Conservation (phyloP, 1,284 basidiomycete species). For the Cutaneotrichosporon curvatum region DNA sequence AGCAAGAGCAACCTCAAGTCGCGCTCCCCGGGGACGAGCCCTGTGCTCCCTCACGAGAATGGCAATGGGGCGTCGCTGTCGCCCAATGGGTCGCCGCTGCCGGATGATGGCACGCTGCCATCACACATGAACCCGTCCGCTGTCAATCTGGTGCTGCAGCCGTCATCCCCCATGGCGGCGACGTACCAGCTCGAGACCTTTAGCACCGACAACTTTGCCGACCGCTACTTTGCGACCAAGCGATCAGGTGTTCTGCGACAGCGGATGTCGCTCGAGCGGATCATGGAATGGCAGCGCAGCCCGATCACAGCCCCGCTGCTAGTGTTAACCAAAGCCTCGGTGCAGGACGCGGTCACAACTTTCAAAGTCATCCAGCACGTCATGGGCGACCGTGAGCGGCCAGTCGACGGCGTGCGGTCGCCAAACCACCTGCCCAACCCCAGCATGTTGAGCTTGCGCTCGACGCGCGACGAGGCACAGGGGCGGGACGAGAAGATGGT, state of each 20-base stretch:
- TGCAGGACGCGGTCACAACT: slow-evolving; percentile 68
- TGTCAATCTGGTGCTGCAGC: slow-evolving; percentile 18
- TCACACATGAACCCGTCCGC: slow-evolving; percentile 3
- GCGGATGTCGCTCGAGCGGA: slow-evolving; percentile 63
- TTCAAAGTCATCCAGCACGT: slow-evolving; percentile 85
- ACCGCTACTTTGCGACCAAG: slow-evolving; percentile 80
- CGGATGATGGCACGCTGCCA: slow-evolving; percentile 3
- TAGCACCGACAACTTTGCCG: slow-evolving; percentile 71
- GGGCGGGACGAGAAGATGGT: slow-evolving; percentile 29
- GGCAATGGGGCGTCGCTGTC: neutral
- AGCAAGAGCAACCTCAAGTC: slow-evolving; percentile 8
- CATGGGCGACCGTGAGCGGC: slow-evolving; percentile 78
- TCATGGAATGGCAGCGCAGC: slow-evolving; percentile 83
- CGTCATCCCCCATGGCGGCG: slow-evolving; percentile 11
- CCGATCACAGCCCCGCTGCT: slow-evolving; percentile 68
- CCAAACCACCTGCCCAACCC: slow-evolving; percentile 3
- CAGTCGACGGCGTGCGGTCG: slow-evolving; percentile 30
- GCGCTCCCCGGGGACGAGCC: neutral
- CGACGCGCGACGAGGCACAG: slow-evolving; percentile 1
- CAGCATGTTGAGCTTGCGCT: slow-evolving; percentile 6
- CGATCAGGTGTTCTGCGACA: slow-evolving; percentile 68
- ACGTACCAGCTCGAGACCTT: slow-evolving; percentile 47
- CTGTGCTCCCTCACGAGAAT: neutral
- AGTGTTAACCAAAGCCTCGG: slow-evolving; percentile 54
- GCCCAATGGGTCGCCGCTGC: slow-evolving; percentile 3